Conservation (phyloP, 23 red algal genomes). For the Gracilaria caudata region DNA sequence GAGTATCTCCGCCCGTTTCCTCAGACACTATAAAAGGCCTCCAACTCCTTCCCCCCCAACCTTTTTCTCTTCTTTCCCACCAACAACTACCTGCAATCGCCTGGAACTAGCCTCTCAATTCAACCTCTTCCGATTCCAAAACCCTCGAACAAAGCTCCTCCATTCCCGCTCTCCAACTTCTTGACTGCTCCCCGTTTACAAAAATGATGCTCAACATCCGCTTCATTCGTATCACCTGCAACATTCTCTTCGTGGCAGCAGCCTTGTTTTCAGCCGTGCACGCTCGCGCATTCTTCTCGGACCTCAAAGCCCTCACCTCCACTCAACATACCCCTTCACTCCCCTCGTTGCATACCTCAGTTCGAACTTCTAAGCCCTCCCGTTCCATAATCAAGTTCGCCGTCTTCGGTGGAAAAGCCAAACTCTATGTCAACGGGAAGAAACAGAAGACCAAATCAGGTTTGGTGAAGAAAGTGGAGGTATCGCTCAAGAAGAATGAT, state of each 20-base stretch:
- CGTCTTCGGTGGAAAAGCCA: background rate
- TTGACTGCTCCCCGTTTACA: background rate
- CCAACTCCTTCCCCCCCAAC: too few species aligned
- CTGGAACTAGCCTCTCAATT: too few species aligned
- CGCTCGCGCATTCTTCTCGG: background rate
- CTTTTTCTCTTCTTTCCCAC: too few species aligned
- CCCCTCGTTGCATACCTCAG: background rate
- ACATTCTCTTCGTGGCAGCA: background rate
- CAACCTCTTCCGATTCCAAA: too few species aligned
- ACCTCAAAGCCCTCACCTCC: background rate
- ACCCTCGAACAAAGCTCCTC: too few species aligned
- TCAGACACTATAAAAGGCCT: too few species aligned
- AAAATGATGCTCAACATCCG: background rate
- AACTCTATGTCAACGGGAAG: slow-evolving; percentile 6
- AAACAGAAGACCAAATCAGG: too few species aligned
- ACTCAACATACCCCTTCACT: background rate
- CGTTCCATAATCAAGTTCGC: slow-evolving; percentile 9
- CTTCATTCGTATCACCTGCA: background rate
- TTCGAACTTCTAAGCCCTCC: background rate
- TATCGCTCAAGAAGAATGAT: slow-evolving; percentile 2
- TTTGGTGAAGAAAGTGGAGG: background rate
- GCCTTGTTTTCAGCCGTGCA: background rate
- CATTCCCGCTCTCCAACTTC: background rate
- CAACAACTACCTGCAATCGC: too few species aligned
- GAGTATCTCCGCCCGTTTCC: too few species aligned